Evolutionary conservation across 2,329 filamentous ascomycete species (phyloP).

Genomic region (Fusarium annulatum): DNA sequence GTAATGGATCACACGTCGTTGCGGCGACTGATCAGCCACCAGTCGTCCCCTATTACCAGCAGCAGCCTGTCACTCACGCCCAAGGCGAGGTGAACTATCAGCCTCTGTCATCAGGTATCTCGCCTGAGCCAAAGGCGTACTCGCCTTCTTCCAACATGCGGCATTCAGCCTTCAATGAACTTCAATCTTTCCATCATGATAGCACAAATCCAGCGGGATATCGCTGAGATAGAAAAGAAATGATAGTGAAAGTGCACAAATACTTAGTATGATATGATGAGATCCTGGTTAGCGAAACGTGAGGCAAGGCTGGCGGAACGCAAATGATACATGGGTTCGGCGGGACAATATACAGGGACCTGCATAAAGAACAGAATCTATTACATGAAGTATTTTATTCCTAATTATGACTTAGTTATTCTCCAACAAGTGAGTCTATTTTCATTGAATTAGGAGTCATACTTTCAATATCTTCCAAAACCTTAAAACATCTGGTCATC

Average conservation of each 20-base stretch:
- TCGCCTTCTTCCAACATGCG: not conserved
- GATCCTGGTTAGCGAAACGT: no score
- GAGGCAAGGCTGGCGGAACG: no score
- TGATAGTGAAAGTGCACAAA: no score
- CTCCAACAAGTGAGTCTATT: not conserved
- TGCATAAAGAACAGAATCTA: no score
- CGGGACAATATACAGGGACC: not conserved
- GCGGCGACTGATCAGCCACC: not conserved
- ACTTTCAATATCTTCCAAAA: not conserved
- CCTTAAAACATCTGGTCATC: not conserved
- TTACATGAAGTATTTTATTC: fast-evolving
- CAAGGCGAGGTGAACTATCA: not conserved
- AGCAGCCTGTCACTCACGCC: not conserved
- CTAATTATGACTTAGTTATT: not conserved
- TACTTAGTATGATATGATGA: not conserved
- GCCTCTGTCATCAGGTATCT: not conserved
- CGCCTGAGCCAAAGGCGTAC: not conserved
- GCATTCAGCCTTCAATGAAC: not conserved
- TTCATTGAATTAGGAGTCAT: no score
- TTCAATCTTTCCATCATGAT: not conserved
- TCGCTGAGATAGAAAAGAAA: no score
- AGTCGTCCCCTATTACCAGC: not conserved
- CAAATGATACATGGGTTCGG: not conserved
- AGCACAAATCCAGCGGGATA: not conserved
- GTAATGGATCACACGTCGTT: not conserved